Conservation (phyloP, 345 rosid species). For the Ceriops decandra region DNA sequence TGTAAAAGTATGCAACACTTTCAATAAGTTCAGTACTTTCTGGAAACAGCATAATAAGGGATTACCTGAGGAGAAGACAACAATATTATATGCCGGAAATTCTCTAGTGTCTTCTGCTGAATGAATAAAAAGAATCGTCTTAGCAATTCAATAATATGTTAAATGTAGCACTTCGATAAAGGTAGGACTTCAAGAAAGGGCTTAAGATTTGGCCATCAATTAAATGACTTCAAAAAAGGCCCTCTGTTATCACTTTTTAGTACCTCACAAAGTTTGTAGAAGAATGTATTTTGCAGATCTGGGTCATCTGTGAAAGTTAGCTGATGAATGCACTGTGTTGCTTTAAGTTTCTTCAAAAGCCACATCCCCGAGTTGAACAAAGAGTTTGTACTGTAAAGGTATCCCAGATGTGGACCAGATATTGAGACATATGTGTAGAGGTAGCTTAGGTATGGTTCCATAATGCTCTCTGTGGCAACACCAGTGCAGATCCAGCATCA, state of each 20-base stretch:
- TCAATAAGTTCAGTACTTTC: not conserved
- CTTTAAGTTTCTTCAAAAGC: constrained; percentile 86
- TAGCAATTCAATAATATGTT: constrained; percentile 12
- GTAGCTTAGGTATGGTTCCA: constrained; percentile 76
- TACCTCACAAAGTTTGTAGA: constrained; percentile 83
- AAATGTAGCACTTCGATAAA: not conserved
- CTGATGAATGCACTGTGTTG: constrained; percentile 90
- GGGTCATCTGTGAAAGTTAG: constrained; percentile 93
- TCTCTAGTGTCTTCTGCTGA: constrained; percentile 85
- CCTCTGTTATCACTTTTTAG: not conserved
- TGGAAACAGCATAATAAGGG: not conserved
- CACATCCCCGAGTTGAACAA: constrained; percentile 92
- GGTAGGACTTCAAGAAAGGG: too few relatives aligned
- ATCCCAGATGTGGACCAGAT: constrained; percentile 95
- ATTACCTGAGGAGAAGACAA: constrained; percentile 91
- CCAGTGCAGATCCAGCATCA: constrained; percentile 10
- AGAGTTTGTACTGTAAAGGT: constrained; percentile 87
- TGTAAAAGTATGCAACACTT: not conserved
- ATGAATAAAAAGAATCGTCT: constrained; percentile 25
- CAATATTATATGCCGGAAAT: constrained; percentile 68
- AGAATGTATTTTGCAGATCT: constrained; percentile 69
- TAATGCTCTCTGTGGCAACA: constrained; percentile 58
- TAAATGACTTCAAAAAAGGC: not conserved
- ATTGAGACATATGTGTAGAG: constrained; percentile 73
- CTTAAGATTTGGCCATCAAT: too few relatives aligned